Conservation (phyloP, 371 early-diverging fungal genomes). For the Circinella umbellata region DNA sequence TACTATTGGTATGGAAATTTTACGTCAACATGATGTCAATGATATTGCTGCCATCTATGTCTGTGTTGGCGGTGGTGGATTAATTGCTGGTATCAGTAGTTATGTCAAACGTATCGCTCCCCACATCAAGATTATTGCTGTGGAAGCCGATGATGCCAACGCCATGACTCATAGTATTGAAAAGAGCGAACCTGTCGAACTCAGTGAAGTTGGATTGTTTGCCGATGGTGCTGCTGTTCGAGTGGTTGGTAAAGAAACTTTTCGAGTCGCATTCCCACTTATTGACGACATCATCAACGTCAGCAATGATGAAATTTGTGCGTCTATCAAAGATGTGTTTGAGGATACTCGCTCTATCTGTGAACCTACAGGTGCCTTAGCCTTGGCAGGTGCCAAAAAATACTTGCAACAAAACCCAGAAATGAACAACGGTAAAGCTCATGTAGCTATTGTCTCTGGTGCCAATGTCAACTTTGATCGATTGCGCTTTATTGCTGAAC, state of each 20-base stretch:
- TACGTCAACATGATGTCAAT: conserved; percentile 73
- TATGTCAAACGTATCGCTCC: conserved; percentile 92
- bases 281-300: conserved; percentile 90
- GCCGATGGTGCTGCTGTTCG: conserved; percentile 97
- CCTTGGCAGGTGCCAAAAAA: conserved; percentile 88
- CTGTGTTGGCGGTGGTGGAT: conserved; percentile 95
- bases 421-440: conserved; percentile 47
- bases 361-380: conserved; percentile 95
- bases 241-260: conserved; percentile 88
- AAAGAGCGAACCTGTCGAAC: conserved; percentile 60
- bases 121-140: conserved; percentile 85
- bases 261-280: conserved; percentile 68
- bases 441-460: conserved; percentile 85
- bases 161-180: conserved; percentile 87
- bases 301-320: conserved; percentile 95
- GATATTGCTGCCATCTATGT: conserved; percentile 88
- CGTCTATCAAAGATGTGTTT: conserved; percentile 97
- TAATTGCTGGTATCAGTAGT: conserved; percentile 89
- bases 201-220: conserved; percentile 92
- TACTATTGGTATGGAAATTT: conserved; percentile 92
- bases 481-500: conserved; percentile 93
- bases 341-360: conserved; percentile 94
- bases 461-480: conserved; percentile 99
- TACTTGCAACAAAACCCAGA: conserved; percentile 60
- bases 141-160: conserved; percentile 90